phyloP scores from a whole-genome alignment of 116 monocot species.

The Thalassia testudinum region DNA sequence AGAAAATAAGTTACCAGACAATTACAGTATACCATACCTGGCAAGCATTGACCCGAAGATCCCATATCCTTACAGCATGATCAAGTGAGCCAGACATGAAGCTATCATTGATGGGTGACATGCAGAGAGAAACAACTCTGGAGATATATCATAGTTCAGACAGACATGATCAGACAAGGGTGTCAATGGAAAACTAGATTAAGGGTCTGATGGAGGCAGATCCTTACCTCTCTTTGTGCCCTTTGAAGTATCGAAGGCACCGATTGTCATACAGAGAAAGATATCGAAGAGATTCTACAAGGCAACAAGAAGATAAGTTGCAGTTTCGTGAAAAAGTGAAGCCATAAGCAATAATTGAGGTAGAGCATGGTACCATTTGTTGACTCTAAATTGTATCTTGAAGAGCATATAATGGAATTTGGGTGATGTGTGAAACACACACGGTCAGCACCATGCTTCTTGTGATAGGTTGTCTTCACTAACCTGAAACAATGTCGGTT shows the following conservation, averaged over 20 bases:
- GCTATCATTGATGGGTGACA: slow-evolving; percentile 98
- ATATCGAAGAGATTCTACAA: slow-evolving; percentile 71
- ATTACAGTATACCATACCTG: slow-evolving; percentile 36
- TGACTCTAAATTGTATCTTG: slow-evolving; percentile 73
- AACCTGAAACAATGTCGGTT: slow-evolving; percentile 32
- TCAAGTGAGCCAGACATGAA: slow-evolving; percentile 99
- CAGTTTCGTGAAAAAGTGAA: no score
- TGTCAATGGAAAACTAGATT: no score
- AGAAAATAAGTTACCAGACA: background rate
- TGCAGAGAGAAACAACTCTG: slow-evolving; percentile 94
- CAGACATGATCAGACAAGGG: no score
- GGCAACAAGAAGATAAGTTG: background rate
- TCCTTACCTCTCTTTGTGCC: slow-evolving; percentile 72
- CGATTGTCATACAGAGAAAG: slow-evolving; percentile 93
- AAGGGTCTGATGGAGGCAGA: background rate
- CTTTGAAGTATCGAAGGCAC: slow-evolving; percentile 90
- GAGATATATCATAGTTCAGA: background rate
- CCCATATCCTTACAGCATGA: slow-evolving; percentile 95
- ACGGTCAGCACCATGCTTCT: slow-evolving; percentile 85
- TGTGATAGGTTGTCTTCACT: slow-evolving; percentile 88
- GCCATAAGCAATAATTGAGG: background rate
- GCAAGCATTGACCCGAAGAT: slow-evolving; percentile 96
- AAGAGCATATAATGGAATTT: slow-evolving; percentile 90
- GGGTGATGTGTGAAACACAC: slow-evolving; percentile 96
- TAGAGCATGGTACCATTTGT: slow-evolving; percentile 24